phyloP scores from a whole-genome alignment of 2,329 filamentous ascomycete species.

The Cryphonectria radicalis region DNA sequence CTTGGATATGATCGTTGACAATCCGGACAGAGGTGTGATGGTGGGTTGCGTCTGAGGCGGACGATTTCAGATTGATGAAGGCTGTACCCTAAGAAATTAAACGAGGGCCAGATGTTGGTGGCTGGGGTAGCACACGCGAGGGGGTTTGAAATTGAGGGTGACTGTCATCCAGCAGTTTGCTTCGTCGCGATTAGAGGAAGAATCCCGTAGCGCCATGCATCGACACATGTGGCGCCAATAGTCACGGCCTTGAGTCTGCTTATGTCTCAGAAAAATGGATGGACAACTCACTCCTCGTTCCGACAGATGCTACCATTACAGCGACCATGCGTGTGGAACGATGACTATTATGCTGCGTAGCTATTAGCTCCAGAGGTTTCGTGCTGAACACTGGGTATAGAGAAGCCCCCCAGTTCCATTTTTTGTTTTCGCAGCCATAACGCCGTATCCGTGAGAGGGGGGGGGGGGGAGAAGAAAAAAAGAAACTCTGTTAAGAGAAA shows the following conservation, averaged over 20 bases:
- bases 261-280: not conserved
- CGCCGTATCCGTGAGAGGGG: slow-evolving; percentile 20
- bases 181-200: not conserved
- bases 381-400: slow-evolving; percentile 26
- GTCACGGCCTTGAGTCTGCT: not conserved
- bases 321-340: not conserved
- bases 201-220: not conserved
- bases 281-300: not conserved
- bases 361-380: not conserved
- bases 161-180: not conserved
- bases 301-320: not conserved
- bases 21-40: not conserved
- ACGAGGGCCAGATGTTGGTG: not conserved
- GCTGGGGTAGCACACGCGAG: not conserved
- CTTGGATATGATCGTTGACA: not conserved
- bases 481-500: slow-evolving; percentile 62
- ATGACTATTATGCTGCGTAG: not conserved
- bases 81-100: not conserved
- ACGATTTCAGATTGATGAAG: not conserved
- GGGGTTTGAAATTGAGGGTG: not conserved
- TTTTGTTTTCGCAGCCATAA: slow-evolving; percentile 25
- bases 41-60: not conserved
- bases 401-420: slow-evolving; percentile 14
- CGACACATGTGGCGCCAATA: not conserved
- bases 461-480: not conserved